Percentiles rank a stretch among this genome's conserved stretches.
Evolutionary conservation across 257 asterid genomes (phyloP).

Genomic region (Forsythia viridissima): DNA sequence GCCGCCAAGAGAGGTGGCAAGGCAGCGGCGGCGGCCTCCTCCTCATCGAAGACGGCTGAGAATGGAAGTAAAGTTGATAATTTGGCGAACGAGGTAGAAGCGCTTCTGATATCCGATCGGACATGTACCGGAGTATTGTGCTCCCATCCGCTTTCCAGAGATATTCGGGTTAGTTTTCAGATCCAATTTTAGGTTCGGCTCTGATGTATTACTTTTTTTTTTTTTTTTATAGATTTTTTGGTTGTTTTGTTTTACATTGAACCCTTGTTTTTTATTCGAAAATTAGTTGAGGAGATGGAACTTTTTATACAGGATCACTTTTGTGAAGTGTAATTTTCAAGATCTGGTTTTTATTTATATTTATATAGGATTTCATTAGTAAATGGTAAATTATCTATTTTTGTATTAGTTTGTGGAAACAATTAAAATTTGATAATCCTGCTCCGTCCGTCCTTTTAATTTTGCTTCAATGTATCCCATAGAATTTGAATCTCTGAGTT

Average conservation of each 20-base stretch:
- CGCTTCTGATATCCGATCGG: slow-evolving; percentile 82
- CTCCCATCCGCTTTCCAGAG: slow-evolving; percentile 93
- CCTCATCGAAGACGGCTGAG: slow-evolving; percentile 50
- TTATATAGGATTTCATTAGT: not conserved
- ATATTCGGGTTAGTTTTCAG: slow-evolving; percentile 71
- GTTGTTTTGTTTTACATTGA: not conserved
- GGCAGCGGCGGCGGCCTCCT: slow-evolving; percentile 46
- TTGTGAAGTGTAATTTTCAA: not conserved
- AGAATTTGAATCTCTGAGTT: not conserved
- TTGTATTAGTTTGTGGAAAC: not conserved
- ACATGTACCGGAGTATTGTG: slow-evolving; percentile 98
- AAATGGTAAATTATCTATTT: not conserved
- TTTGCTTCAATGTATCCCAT: not conserved
- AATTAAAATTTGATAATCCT: not conserved
- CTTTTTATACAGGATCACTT: not conserved
- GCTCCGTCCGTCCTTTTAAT: not conserved
- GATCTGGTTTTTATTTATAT: not conserved
- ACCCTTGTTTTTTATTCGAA: not conserved
- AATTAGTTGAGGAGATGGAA: not conserved
- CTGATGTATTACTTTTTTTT: not conserved
- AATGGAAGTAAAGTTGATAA: slow-evolving; percentile 53
- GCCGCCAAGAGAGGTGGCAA: slow-evolving; percentile 73
- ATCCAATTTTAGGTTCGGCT: not conserved
- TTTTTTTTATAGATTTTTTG: not conserved
- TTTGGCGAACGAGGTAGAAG: slow-evolving; percentile 57